Conservation (phyloP, 2,329 filamentous ascomycete genomes). For the Gaeumannomyces tritici region DNA sequence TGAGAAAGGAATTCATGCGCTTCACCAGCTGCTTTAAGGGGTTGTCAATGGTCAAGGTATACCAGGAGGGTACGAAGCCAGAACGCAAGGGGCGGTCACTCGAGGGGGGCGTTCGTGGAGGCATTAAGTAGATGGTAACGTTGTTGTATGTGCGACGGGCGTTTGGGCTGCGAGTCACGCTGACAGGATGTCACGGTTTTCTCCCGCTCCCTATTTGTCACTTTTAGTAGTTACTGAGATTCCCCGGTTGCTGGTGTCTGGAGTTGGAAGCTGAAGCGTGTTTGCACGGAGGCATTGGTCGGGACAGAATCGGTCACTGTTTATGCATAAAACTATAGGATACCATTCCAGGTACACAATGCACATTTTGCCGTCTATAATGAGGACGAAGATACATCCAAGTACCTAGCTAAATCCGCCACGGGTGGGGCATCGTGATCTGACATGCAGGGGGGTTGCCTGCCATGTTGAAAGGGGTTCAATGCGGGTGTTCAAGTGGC, state of each 20-base stretch:
- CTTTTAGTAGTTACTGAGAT: neutral
- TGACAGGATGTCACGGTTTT: neutral
- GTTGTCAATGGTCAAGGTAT: neutral
- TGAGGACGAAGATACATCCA: neutral
- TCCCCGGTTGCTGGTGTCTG: neutral
- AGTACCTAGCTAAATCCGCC: neutral
- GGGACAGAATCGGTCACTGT: neutral
- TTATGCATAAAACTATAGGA: neutral
- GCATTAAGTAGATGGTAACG: neutral
- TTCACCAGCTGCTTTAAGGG: slow-evolving; percentile 54
- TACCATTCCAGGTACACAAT: neutral
- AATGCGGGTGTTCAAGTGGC: neutral
- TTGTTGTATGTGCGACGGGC: neutral
- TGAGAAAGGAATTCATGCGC: slow-evolving; percentile 55
- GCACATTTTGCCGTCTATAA: neutral
- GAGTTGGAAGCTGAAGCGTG: neutral
- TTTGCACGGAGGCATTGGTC: neutral
- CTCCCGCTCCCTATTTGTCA: neutral
- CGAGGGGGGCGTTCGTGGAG: no score
- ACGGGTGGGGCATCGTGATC: neutral
- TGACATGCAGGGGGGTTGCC: neutral
- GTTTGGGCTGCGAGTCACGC: neutral
- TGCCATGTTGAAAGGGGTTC: neutral
- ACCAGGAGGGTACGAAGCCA: neutral
- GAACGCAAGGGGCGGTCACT: neutral